Percentiles rank a stretch among this genome's conserved stretches.
phyloP scores from a whole-genome alignment of 345 rosid genomes.

The Chamaenerion angustifolium region DNA sequence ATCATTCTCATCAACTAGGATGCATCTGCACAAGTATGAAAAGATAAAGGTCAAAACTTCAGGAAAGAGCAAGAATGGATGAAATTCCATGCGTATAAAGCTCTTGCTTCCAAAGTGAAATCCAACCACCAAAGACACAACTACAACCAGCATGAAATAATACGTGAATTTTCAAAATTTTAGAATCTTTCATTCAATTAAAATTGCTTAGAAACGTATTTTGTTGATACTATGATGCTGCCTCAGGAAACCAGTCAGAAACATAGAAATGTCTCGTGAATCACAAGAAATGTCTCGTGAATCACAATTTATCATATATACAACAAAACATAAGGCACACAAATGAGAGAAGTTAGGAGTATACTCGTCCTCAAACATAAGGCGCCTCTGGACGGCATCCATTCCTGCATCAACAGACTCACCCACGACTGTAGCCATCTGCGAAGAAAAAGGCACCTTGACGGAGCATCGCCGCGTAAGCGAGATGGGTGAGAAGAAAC shows the following conservation, averaged over 20 bases:
- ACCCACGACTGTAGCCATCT: constrained; percentile 21
- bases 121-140: too few relatives aligned
- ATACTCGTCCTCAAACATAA: constrained; percentile 93
- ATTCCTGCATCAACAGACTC: constrained; percentile 51
- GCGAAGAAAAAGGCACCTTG: not conserved
- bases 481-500: not conserved
- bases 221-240: too few relatives aligned
- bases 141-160: too few relatives aligned
- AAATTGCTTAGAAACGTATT: too few relatives aligned
- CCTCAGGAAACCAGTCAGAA: not conserved
- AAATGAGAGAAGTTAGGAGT: constrained; percentile 2
- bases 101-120: too few relatives aligned
- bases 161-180: too few relatives aligned
- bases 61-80: not conserved
- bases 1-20: constrained; percentile 77
- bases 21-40: constrained; percentile 45
- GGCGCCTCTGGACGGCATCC: constrained; percentile 99
- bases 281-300: not conserved
- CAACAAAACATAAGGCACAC: not conserved
- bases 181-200: too few relatives aligned
- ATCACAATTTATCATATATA: not conserved
- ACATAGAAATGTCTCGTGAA: too few relatives aligned
- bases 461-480: not conserved
- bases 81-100: too few relatives aligned
- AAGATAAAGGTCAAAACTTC: not conserved